Evolutionary conservation across 768 basidiomycete species (phyloP).

Genomic region (Suillus discolor): DNA sequence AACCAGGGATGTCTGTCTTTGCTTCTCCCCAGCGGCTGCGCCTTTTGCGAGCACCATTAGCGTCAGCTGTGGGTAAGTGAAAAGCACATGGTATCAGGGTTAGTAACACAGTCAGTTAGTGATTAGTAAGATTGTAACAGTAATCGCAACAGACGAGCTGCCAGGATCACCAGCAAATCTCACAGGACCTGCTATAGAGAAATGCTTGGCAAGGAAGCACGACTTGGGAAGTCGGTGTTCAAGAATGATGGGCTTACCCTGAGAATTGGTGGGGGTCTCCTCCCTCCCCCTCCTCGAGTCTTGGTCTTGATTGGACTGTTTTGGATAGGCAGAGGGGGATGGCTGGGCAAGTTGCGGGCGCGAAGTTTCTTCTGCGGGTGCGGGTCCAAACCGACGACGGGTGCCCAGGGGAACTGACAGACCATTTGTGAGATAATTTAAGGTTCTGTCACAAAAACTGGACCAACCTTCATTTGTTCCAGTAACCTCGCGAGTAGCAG

Average conservation of each 20-base stretch:
- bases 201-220: constrained; percentile 32
- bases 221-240: constrained; percentile 40
- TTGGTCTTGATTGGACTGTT: constrained; percentile 55
- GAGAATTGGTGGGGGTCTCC: constrained; percentile 66
- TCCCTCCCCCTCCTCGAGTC: constrained; percentile 68
- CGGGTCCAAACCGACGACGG: constrained; percentile 90
- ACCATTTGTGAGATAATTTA: constrained; percentile 18
- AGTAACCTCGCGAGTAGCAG: constrained; percentile 85
- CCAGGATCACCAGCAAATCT: constrained; percentile 6
- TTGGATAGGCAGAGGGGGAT: constrained; percentile 84
- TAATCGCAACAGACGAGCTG: constrained; percentile 10
- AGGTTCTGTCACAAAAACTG: constrained; percentile 7
- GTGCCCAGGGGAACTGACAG: constrained; percentile 75
- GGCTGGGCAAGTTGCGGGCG: constrained; percentile 88
- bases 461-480: constrained; percentile 89
- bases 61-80: constrained; percentile 63
- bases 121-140: constrained; percentile 36
- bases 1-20: constrained; percentile 86
- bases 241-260: constrained; percentile 66
- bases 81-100: constrained; percentile 48
- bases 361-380: constrained; percentile 76
- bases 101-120: constrained; percentile 50
- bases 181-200: constrained; percentile 10
- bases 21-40: constrained; percentile 98
- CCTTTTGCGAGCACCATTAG: constrained; percentile 89